Conservation (phyloP, 2,329 filamentous ascomycete species). For the Diaporthe vaccinii region DNA sequence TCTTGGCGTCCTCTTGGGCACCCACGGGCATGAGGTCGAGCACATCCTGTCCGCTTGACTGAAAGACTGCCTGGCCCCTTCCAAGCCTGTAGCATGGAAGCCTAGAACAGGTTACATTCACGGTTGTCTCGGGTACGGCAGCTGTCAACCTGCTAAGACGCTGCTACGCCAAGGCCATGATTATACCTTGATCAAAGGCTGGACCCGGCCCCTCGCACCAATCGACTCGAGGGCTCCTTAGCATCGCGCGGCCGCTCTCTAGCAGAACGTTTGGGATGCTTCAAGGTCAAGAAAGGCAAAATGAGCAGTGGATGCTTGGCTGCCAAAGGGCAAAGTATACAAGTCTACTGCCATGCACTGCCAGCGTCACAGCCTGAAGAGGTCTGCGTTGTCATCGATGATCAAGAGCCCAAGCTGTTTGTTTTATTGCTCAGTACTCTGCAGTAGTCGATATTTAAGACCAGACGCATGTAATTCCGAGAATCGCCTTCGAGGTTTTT, state of each 20-base stretch:
- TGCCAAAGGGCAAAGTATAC: not conserved
- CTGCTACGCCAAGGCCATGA: not conserved
- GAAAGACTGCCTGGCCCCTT: not conserved
- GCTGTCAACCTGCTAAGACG: not conserved
- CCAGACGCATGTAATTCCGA: not conserved
- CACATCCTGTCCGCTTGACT: not conserved
- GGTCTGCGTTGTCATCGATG: not conserved
- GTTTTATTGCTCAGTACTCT: not conserved
- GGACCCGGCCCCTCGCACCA: not conserved
- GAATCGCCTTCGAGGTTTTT: fast-evolving
- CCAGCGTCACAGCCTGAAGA: not conserved
- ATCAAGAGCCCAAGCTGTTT: not conserved
- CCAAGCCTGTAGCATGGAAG: not conserved
- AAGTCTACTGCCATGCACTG: not conserved
- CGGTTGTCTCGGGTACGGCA: not conserved
- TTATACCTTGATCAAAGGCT: not conserved
- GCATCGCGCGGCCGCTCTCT: not conserved
- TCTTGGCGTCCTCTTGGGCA: constrained; percentile 13
- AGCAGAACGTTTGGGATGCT: not conserved
- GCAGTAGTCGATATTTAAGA: not conserved
- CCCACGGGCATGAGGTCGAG: not conserved
- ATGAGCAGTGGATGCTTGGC: not conserved
- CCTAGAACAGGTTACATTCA: not conserved
- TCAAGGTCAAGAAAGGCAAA: not conserved
- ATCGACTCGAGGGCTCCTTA: not conserved